Base-by-base conservation (phyloP, 306 rosid species). In the Trifolium pratense region DNA sequence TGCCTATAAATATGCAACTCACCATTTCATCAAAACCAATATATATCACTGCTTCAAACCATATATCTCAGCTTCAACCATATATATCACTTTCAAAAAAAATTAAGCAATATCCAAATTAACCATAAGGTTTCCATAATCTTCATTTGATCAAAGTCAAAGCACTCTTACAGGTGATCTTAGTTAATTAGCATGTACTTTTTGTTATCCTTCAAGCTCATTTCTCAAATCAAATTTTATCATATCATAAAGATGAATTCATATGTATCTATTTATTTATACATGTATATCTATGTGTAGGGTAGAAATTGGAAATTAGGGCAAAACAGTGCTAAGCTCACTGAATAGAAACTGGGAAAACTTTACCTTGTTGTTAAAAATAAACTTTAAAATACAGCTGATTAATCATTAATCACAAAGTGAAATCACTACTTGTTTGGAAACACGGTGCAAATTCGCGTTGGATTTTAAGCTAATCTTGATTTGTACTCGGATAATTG, bases 111-210 rank as follows among this genome's bases (percentile, higher is more conserved):
- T 15, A 40, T 40, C 9, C 8, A 15, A 48, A n/a, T n/a, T n/a
- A n/a, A n/a, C 53, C n/a, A 48, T 48, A 48, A 42, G 13, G 53
- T 29, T 68, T 45, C 46, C 43, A 36, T 68, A 29, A 48, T 69
- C 45, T 20, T 39, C 51, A 37, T 21, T 76, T n/a, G n/a, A n/a
- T 68, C 75, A 77, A 48, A 60, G 17, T 48, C 75, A 36, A 59
- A 21, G 75, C 51, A 59, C 63, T 55, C 63, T 56, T 23, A 5
- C 62, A 56, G 62, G 62, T 56, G 75, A 74, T 68, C 52, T 29
- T 63, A 18, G 32, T 29, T 63, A 18, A 16, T 29, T 29, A 29
- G 32, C 32, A 29, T 29, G 32, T 29, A 29, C 26, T 52, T n/a
- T n/a, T n/a, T n/a, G n/a, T n/a, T n/a, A n/a, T n/a, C n/a, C n/a